phyloP scores from a whole-genome alignment of 768 basidiomycete species.

The Strobilomyces dryophilus region DNA sequence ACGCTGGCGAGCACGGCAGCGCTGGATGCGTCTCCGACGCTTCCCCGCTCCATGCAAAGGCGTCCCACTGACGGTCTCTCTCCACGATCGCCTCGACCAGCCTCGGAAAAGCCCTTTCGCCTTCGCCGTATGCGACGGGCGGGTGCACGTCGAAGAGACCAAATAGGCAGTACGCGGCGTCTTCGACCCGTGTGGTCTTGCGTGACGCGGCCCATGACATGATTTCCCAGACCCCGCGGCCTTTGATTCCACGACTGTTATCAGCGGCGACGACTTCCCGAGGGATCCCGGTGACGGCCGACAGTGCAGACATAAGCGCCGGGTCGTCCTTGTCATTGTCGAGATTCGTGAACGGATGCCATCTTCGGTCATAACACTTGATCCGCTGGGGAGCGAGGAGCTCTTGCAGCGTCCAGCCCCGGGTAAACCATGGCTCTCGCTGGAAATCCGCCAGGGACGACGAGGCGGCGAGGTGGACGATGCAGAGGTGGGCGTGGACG shows the following conservation, averaged over 20 bases:
- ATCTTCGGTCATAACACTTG: conserved; percentile 24
- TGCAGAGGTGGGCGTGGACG: conserved; percentile 25
- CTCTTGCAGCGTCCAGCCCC: conserved; percentile 25
- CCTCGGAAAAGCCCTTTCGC: conserved; percentile 26
- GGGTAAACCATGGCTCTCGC: conserved; percentile 24
- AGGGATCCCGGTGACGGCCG: conserved; percentile 19
- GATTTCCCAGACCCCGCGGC: conserved; percentile 19
- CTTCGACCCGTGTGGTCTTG: conserved; percentile 27
- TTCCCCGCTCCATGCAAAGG: conserved; percentile 24
- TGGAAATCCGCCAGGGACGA: conserved; percentile 11
- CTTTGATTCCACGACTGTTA: conserved; percentile 16
- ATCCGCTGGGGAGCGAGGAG: conserved; percentile 25
- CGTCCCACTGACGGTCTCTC: conserved; percentile 17
- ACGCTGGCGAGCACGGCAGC: conserved; percentile 17
- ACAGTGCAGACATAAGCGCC: conserved; percentile 8
- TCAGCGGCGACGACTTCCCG: conserved; percentile 12
- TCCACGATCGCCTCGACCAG: conserved; percentile 19
- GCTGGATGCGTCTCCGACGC: conserved; percentile 16
- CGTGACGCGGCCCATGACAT: conserved; percentile 30
- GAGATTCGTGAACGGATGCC: conserved; percentile 15
- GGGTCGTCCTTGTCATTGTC: conserved; percentile 16
- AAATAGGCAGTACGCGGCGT: conserved; percentile 26
- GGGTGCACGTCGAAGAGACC: conserved; percentile 26
- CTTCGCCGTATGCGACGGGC: conserved; percentile 29
- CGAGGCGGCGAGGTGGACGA: conserved; percentile 21